A percentile compares a stretch with the other conserved stretches of the same genome.
Conservation (phyloP, 1,284 basidiomycete genomes). For the Fomitopsis palustris region DNA sequence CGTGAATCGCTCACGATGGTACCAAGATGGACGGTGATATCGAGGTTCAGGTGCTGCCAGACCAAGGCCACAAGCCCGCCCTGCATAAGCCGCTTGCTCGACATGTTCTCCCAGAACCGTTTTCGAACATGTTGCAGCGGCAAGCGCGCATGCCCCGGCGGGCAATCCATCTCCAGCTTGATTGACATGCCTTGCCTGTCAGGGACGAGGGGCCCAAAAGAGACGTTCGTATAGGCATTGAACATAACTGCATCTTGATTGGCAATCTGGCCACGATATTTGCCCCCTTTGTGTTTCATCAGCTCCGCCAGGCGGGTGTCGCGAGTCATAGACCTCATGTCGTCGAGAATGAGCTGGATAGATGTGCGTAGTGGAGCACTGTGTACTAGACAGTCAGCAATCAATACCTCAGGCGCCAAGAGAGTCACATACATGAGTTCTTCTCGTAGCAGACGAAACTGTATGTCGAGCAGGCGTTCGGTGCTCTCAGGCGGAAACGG, state of each 20-base stretch:
- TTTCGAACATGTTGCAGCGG: constrained; percentile 14
- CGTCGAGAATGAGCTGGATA: constrained; percentile 31
- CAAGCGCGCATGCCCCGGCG: constrained; percentile 24
- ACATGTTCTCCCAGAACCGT: constrained; percentile 34
- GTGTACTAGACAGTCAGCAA: not conserved
- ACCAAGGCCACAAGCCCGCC: constrained; percentile 28
- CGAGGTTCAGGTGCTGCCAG: constrained; percentile 27
- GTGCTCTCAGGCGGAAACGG: constrained; percentile 29
- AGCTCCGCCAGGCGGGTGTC: constrained; percentile 24
- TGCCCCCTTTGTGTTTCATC: constrained; percentile 25
- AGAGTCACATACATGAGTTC: constrained; percentile 31
- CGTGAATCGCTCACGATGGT: constrained; percentile 18
- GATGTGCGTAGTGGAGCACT: constrained; percentile 52
- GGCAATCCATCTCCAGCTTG: constrained; percentile 21
- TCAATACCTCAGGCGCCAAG: not conserved
- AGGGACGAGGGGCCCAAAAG: constrained; percentile 20
- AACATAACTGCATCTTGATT: constrained; percentile 25
- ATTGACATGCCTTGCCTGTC: constrained; percentile 22
- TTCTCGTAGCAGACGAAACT: constrained; percentile 40
- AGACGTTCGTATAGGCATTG: constrained; percentile 27
- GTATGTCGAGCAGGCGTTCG: constrained; percentile 34
- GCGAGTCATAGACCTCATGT: constrained; percentile 20
- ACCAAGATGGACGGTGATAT: constrained; percentile 22
- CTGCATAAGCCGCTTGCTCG: constrained; percentile 26
- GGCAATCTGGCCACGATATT: constrained; percentile 26